A percentile compares a stretch with the other conserved stretches of the same genome.
phyloP scores from a whole-genome alignment of 2,329 filamentous ascomycete genomes.

The Trichoderma lentiforme region DNA sequence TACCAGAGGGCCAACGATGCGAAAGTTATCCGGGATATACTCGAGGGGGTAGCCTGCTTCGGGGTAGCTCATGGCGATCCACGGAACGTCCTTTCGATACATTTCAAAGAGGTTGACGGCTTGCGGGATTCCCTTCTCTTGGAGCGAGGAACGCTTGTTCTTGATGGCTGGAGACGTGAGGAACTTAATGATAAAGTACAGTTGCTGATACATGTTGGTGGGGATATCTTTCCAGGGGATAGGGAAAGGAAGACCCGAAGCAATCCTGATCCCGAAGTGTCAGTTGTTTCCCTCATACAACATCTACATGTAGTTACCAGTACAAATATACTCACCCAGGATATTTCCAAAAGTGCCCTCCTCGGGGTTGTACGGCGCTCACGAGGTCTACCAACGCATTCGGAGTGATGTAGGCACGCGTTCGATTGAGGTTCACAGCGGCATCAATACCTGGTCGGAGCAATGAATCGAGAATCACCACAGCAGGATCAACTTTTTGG shows the following conservation, averaged over 20 bases:
- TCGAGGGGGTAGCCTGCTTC: constrained; percentile 29
- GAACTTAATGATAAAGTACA: constrained; percentile 24
- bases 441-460: constrained; percentile 29
- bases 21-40: constrained; percentile 28
- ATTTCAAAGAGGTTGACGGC: constrained; percentile 24
- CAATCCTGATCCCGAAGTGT: constrained; percentile 29
- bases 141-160: constrained; percentile 33
- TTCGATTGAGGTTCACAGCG: constrained; percentile 23
- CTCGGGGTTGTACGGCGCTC: constrained; percentile 35
- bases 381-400: constrained; percentile 42
- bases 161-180: constrained; percentile 15
- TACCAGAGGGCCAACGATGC: constrained; percentile 43
- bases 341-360: constrained; percentile 27
- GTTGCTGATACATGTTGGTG: constrained; percentile 35
- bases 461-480: constrained; percentile 33
- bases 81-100: constrained; percentile 25
- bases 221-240: constrained; percentile 42
- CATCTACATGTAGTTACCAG: neutral
- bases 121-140: constrained; percentile 24
- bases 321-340: neutral
- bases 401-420: constrained; percentile 40
- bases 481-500: constrained; percentile 30
- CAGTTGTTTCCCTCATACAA: neutral
- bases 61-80: constrained; percentile 27
- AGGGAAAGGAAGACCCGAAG: constrained; percentile 43